Percentiles rank a stretch among this genome's conserved stretches.
Conservation (phyloP, 2,329 filamentous ascomycete species). For the Fusarium sp. region DNA sequence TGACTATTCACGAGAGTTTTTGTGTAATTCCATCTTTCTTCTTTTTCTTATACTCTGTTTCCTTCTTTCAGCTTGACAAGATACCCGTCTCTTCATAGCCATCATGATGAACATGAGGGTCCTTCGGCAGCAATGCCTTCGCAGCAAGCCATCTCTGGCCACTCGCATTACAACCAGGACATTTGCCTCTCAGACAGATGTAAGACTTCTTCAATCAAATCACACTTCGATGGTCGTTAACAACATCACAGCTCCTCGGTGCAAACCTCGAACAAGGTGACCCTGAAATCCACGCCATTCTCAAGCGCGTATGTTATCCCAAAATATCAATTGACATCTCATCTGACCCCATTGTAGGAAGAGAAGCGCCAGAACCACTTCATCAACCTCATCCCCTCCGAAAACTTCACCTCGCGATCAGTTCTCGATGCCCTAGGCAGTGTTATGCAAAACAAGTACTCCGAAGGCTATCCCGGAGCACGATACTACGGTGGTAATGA, state of each 20-base stretch:
- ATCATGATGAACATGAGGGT: constrained; percentile 45
- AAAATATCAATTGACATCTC: neutral
- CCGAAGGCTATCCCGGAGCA: constrained; percentile 94
- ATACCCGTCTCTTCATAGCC: constrained; percentile 20
- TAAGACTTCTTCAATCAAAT: neutral
- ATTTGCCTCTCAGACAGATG: constrained; percentile 45
- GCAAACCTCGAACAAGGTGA: constrained; percentile 83
- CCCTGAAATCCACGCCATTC: constrained; percentile 83
- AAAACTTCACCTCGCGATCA: constrained; percentile 92
- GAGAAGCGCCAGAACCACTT: constrained; percentile 96
- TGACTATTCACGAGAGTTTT: neutral
- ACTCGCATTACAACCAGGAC: constrained; percentile 38
- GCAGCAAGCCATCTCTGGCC: constrained; percentile 42
- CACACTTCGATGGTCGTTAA: constrained; percentile 10
- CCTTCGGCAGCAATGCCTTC: constrained; percentile 46
- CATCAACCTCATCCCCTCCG: constrained; percentile 93
- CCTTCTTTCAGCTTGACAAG: constrained; percentile 5
- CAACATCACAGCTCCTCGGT: constrained; percentile 75
- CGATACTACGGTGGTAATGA: constrained; percentile 96
- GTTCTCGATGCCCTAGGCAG: constrained; percentile 89
- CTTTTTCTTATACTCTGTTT: neutral
- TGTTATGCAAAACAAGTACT: constrained; percentile 98
- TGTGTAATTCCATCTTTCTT: neutral
- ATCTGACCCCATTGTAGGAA: constrained; percentile 68
- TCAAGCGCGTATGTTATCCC: constrained; percentile 77